These are phyloP conservation scores for Hypholoma fasciculare DNA, from an alignment of 768 basidiomycete genomes.

Conservation along the genomic window DNA sequence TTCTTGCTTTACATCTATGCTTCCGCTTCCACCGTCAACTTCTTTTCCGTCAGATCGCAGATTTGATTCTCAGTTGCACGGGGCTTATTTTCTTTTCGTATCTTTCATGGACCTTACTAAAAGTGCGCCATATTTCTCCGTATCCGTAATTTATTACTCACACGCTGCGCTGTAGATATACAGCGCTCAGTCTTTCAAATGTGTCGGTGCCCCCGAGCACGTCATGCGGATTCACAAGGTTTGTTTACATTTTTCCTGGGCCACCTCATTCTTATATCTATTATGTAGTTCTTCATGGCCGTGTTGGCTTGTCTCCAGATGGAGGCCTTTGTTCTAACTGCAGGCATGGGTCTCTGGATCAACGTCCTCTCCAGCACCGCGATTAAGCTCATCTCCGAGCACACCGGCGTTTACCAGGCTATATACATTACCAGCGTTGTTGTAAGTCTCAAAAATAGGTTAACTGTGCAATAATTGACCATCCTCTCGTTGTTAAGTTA, in stretches of 20 bases:
- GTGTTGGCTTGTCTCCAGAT: conserved; percentile 55
- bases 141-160: not conserved
- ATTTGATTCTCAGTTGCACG: conserved; percentile 44
- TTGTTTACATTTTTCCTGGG: conserved; percentile 3
- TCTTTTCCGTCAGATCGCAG: conserved; percentile 39
- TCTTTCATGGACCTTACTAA: conserved; percentile 47
- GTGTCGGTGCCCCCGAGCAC: conserved; percentile 51
- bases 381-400: conserved; percentile 40
- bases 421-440: conserved; percentile 44
- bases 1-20: not conserved
- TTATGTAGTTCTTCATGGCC: conserved; percentile 50
- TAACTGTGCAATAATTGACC: not conserved
- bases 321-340: conserved; percentile 49
- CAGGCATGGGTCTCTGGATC: conserved; percentile 55
- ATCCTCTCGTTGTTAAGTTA: conserved; percentile 27
- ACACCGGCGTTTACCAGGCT: conserved; percentile 42
- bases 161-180: conserved; percentile 33
- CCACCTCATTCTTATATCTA: not conserved
- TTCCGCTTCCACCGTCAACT: not conserved
- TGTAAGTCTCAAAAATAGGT: conserved; percentile 29
- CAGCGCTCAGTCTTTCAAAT: conserved; percentile 46
- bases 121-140: conserved; percentile 24
- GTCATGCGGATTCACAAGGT: conserved; percentile 54
- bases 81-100: conserved; percentile 41
- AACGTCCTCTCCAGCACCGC: conserved; percentile 51